These are phyloP conservation scores for Solanum boliviense DNA, from an alignment of 257 asterid species.

Conservation along the genomic window DNA sequence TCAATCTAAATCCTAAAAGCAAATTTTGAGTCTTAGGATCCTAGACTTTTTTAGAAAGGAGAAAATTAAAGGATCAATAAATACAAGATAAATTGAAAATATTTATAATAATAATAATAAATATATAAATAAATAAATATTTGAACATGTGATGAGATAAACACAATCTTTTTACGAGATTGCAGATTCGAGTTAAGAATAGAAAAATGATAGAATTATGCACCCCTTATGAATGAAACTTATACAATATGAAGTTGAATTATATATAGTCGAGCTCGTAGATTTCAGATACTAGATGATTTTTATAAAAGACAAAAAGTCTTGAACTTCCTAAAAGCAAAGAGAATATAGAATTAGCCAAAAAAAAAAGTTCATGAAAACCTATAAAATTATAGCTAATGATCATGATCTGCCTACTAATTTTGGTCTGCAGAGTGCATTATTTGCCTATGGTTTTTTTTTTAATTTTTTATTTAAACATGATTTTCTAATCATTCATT, in stretches of 20 bases:
- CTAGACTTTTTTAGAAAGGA: background rate
- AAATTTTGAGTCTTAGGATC: background rate
- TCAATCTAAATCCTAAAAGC: background rate
- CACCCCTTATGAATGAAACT: background rate
- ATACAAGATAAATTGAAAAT: background rate
- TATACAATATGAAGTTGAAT: too few species aligned
- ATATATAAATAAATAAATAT: too few species aligned
- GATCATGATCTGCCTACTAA: background rate
- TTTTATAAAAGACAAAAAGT: background rate
- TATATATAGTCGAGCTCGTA: background rate
- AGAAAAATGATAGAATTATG: background rate
- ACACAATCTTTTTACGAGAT: background rate
- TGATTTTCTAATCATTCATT: background rate
- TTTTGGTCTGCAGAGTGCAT: background rate
- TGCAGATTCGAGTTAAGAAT: background rate
- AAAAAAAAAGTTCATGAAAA: background rate
- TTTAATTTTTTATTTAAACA: background rate
- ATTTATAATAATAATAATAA: too few species aligned
- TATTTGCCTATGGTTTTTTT: background rate
- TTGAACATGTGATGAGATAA: background rate
- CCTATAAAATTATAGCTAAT: background rate
- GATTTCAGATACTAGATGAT: background rate
- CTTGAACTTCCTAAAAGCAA: background rate
- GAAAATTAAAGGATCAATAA: background rate
- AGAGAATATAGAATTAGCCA: background rate